phyloP scores from a whole-genome alignment of 345 rosid species.

The Turritis glabra region DNA sequence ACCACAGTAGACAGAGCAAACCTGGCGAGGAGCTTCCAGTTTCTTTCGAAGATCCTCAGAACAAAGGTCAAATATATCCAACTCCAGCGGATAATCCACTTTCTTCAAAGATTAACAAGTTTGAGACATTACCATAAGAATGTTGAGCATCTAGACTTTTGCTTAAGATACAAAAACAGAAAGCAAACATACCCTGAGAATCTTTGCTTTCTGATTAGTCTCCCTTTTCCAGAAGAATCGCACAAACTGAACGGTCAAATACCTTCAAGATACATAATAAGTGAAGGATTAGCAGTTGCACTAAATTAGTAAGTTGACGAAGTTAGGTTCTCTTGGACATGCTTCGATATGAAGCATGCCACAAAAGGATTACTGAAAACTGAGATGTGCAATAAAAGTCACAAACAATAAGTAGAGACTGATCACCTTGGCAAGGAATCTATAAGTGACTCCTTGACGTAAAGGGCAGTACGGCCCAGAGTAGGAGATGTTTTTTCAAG shows the following conservation, averaged over 20 bases:
- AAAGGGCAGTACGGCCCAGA: constrained; percentile 79
- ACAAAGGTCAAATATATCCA: constrained; percentile 91
- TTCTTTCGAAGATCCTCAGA: constrained; percentile 78
- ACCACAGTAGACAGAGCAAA: constrained; percentile 34
- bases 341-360: constrained; percentile 1
- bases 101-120: constrained; percentile 53
- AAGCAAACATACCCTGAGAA: constrained; percentile 67
- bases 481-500: constrained; percentile 90
- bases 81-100: constrained; percentile 95
- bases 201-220: constrained; percentile 97
- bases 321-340: not conserved
- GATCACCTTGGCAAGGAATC: constrained; percentile 75
- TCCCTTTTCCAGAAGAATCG: constrained; percentile 99
- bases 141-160: not conserved
- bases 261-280: constrained; percentile 53
- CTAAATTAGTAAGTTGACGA: not conserved
- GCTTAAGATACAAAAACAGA: constrained; percentile 13
- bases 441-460: constrained; percentile 65
- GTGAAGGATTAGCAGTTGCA: not conserved
- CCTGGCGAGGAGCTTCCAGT: constrained; percentile 90
- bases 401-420: constrained; percentile 9
- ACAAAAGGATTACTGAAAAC: constrained; percentile 11
- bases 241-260: constrained; percentile 96
- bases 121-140: constrained; percentile 3
- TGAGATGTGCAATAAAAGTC: not conserved